Evolutionary conservation across 495 filamentous ascomycete species (phyloP), one percentile per base, ranked within the genome.

Genomic region (Cetradonia linearis): DNA sequence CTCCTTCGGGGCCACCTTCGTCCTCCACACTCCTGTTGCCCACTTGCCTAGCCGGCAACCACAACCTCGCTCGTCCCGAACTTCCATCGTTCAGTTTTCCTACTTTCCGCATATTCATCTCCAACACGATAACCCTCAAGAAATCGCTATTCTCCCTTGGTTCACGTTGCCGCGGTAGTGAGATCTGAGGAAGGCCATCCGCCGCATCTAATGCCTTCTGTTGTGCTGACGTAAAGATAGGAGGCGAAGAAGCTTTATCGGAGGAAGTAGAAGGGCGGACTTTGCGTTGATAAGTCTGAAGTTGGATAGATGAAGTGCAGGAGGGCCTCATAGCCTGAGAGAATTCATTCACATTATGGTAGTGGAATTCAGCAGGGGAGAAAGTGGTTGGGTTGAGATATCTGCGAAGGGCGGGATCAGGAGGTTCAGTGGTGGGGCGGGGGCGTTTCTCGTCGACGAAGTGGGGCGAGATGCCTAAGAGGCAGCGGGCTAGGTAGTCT

Each of bases 21-120:
- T 52, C 70, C 28, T 33, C 38, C 14, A 23, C 42, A 36, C 46
- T 60, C 28, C n/a, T n/a, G n/a, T n/a, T n/a, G n/a, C 37, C 58
- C 11, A 23, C 5, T 62, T 87, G 87, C 67, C 93, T 80, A 25
- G 93, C 89, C 40, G 92, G 92, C n/a, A 98, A 74, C 71, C 88
- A 89, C 71, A 93, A 83, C 61, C 83, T 83, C 42, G 93, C 93
- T 55, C 85, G 81, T 11, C 91, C 88, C 44, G 86, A 86, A n/a
- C 83, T 82, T 50, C 86, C 84, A 50, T 92, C 87, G 65, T 89
- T 88, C 59, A 98, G 74, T 73, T 98, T 97, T 48, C 93, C 93
- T 48, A 78, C 80, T 66, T 89, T 85, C 34, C 91, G 86, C 93
- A 98, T 98, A 61, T 92, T 88, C 87, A 96, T 95, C 73, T 98